phyloP scores from a whole-genome alignment of 2,329 filamentous ascomycete genomes.

The Fusarium poae region DNA sequence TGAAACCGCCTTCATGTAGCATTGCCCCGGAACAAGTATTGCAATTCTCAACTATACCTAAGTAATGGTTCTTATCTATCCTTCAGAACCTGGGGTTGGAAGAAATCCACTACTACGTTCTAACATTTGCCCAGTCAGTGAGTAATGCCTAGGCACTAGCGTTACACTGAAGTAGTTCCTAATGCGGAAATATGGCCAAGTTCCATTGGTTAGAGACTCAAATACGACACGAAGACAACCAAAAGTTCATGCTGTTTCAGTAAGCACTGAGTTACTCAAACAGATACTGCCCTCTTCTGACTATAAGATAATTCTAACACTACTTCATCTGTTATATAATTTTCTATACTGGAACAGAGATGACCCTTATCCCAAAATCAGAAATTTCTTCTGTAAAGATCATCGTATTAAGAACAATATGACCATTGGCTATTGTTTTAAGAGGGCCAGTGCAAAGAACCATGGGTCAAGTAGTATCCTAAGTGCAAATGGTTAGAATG shows the following conservation, averaged over 20 bases:
- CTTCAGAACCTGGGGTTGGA: not conserved
- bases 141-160: not conserved
- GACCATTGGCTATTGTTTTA: not conserved
- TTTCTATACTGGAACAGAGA: not conserved
- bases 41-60: not conserved
- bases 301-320: not conserved
- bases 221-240: not conserved
- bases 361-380: too few relatives aligned
- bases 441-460: too few relatives aligned
- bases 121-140: not conserved
- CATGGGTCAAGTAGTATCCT: not conserved
- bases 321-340: not conserved
- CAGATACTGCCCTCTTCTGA: not conserved
- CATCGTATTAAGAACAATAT: too few relatives aligned
- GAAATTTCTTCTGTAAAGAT: too few relatives aligned
- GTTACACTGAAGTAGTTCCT: conserved; percentile 16
- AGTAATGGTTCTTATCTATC: not conserved
- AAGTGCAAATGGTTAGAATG: not conserved
- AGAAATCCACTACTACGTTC: not conserved
- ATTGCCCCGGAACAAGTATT: not conserved
- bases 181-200: conserved; percentile 23
- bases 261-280: not conserved
- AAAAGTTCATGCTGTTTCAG: not conserved
- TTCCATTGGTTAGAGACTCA: conserved; percentile 24
- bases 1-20: not conserved